Percentiles rank a stretch among this genome's conserved stretches.
These are phyloP conservation scores for Trichosporon asahii DNA, from an alignment of 1,284 basidiomycete species.

Conservation along the genomic window DNA sequence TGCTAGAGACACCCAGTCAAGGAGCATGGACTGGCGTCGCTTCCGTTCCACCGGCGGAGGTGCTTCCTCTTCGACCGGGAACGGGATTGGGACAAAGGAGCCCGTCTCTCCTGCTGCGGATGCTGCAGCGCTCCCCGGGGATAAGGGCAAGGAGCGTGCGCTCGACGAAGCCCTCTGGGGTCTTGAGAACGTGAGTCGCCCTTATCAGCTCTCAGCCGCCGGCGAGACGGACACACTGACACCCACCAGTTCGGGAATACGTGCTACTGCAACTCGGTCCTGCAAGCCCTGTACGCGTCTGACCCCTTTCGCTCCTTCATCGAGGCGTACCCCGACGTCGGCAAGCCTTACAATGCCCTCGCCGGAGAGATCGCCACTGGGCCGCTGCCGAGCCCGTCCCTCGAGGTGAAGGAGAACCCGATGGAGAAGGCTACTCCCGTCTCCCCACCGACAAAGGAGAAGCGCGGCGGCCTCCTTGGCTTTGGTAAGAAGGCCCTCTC, in stretches of 20 bases:
- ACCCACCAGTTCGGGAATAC: conserved; percentile 69
- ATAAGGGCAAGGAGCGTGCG: conserved; percentile 31
- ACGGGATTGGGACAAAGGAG: conserved; percentile 3
- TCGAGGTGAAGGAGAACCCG: conserved; percentile 23
- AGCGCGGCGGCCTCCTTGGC: conserved; percentile 25
- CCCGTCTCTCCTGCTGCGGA: not conserved
- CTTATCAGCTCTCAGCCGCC: not conserved
- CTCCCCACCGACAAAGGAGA: conserved; percentile 24
- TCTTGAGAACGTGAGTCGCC: conserved; percentile 78
- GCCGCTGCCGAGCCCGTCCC: conserved; percentile 14
- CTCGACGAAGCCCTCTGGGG: conserved; percentile 62
- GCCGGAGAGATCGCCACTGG: conserved; percentile 27
- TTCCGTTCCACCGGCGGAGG: conserved; percentile 17
- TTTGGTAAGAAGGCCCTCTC: conserved; percentile 20
- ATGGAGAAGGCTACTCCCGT: conserved; percentile 15
- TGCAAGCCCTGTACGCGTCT: conserved; percentile 91
- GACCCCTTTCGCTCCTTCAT: conserved; percentile 74
- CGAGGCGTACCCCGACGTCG: conserved; percentile 56
- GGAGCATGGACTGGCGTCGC: conserved; percentile 25
- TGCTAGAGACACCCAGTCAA: not conserved
- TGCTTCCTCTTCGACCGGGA: conserved; percentile 13
- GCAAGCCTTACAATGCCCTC: conserved; percentile 42
- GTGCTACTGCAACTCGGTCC: conserved; percentile 94
- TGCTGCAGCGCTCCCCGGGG: not conserved
- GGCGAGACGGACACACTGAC: not conserved